phyloP scores from a whole-genome alignment of 2,329 filamentous ascomycete species.

The Verticillium albo-atrum region DNA sequence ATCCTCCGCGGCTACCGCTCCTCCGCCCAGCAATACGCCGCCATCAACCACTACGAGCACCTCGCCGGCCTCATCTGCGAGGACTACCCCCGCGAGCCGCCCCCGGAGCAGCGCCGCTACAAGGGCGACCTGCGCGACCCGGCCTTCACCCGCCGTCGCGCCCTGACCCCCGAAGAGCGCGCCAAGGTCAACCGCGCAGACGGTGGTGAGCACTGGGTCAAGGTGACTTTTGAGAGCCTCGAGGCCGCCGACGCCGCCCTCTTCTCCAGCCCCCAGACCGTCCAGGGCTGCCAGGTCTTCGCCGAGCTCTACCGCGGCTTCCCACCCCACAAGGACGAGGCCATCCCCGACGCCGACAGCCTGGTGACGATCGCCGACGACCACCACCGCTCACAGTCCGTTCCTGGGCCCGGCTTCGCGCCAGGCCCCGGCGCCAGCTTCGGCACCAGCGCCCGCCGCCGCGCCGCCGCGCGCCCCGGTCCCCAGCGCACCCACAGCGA shows the following conservation, averaged over 20 bases:
- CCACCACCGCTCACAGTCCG: slow-evolving; percentile 30
- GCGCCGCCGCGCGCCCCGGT: slow-evolving; percentile 19
- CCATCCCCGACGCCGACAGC: slow-evolving; percentile 50
- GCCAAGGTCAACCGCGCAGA: slow-evolving; percentile 75
- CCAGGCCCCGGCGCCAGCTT: slow-evolving; percentile 7
- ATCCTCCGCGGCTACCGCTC: slow-evolving; percentile 77
- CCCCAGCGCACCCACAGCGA: slow-evolving; percentile 27
- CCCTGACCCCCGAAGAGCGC: slow-evolving; percentile 68
- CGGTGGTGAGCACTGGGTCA: slow-evolving; percentile 89
- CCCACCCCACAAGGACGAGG: slow-evolving; percentile 59
- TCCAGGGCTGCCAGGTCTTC: slow-evolving; percentile 66
- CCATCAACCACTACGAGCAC: slow-evolving; percentile 82
- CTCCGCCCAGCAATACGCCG: slow-evolving; percentile 70
- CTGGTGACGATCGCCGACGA: slow-evolving; percentile 24
- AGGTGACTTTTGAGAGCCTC: slow-evolving; percentile 73
- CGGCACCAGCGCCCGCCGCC: slow-evolving; percentile 19
- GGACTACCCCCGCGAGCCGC: slow-evolving; percentile 86
- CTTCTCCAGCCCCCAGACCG: slow-evolving; percentile 65
- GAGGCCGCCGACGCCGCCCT: slow-evolving; percentile 67
- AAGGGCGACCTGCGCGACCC: slow-evolving; percentile 71
- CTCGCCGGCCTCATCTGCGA: slow-evolving; percentile 86
- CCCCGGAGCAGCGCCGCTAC: slow-evolving; percentile 64
- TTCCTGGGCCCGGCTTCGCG: slow-evolving; percentile 21
- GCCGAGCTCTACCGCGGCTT: slow-evolving; percentile 66
- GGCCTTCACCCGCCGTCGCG: slow-evolving; percentile 60